Percentiles rank a stretch among this genome's conserved stretches.
Evolutionary conservation across 2,329 filamentous ascomycete species (phyloP).

Genomic region (Alternaria arborescens): DNA sequence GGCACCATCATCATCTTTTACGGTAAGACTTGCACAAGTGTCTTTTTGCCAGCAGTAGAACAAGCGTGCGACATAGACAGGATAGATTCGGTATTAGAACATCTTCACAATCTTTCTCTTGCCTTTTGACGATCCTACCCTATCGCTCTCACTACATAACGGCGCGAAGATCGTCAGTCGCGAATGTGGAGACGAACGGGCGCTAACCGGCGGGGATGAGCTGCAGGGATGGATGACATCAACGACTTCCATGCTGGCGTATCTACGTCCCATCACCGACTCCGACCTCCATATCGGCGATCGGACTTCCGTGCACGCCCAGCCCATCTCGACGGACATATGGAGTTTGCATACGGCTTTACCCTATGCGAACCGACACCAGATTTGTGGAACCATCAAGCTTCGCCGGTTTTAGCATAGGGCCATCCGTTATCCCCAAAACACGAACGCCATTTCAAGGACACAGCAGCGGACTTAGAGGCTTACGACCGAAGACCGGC

Average conservation of each 20-base stretch:
- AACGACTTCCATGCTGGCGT: neutral
- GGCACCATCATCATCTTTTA: neutral
- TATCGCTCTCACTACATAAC: neutral
- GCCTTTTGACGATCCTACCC: neutral
- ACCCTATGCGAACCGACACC: neutral
- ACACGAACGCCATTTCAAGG: neutral
- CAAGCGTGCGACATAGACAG: neutral
- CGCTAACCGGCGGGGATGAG: neutral
- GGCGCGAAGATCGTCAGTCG: neutral
- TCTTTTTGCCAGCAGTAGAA: neutral
- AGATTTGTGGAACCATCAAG: neutral
- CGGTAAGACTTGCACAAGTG: neutral
- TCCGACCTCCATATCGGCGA: neutral
- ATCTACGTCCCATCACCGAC: neutral
- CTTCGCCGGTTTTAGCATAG: neutral
- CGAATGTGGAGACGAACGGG: neutral
- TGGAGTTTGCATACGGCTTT: neutral
- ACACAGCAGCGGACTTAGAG: neutral
- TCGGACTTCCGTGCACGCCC: constrained; percentile 5
- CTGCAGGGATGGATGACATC: neutral
- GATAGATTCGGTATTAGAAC: neutral
- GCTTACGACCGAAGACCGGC: constrained; percentile 8
- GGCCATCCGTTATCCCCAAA: neutral
- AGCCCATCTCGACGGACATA: neutral
- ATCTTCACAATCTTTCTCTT: neutral